A percentile compares a stretch with the other conserved stretches of the same genome.
phyloP scores from a whole-genome alignment of 2,329 filamentous ascomycete genomes.

The Chaetomiaceae sp. region DNA sequence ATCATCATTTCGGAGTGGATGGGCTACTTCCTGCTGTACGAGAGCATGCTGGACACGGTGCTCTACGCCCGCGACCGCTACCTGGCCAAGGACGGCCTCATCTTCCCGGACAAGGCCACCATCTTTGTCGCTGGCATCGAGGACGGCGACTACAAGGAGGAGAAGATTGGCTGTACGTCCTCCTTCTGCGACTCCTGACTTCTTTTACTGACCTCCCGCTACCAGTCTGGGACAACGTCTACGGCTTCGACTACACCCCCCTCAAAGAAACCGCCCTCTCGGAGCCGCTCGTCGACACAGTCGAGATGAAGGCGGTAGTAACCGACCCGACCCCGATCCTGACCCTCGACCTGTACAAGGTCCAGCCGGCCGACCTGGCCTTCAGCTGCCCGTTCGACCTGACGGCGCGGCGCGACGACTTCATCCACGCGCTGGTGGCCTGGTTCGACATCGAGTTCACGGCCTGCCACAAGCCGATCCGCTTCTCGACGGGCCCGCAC shows the following conservation, averaged over 20 bases:
- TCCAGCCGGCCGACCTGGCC: constrained; percentile 74
- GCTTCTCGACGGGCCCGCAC: constrained; percentile 94
- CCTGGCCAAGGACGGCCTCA: constrained; percentile 78
- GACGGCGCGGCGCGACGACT: constrained; percentile 78
- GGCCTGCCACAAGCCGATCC: constrained; percentile 95
- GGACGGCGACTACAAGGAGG: constrained; percentile 98
- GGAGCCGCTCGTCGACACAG: constrained; percentile 94
- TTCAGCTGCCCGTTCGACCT: constrained; percentile 79
- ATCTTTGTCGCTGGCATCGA: constrained; percentile 97
- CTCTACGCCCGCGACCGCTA: constrained; percentile 94
- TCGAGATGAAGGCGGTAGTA: constrained; percentile 94
- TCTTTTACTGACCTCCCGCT: neutral
- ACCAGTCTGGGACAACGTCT: constrained; percentile 98
- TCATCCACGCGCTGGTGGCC: constrained; percentile 90
- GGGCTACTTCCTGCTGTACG: constrained; percentile 98
- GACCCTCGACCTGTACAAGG: constrained; percentile 89
- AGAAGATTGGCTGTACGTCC: constrained; percentile 95
- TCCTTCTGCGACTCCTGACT: no score
- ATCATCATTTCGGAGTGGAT: constrained; percentile 99
- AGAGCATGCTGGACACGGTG: constrained; percentile 98
- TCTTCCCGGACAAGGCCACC: constrained; percentile 98
- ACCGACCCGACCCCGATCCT: constrained; percentile 84
- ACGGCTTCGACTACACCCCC: constrained; percentile 93
- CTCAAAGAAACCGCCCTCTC: constrained; percentile 91
- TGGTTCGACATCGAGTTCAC: constrained; percentile 99